A percentile compares a stretch with the other conserved stretches of the same genome.
Conservation (phyloP, 495 filamentous ascomycete genomes). For the Talaromyces thailandensis region DNA sequence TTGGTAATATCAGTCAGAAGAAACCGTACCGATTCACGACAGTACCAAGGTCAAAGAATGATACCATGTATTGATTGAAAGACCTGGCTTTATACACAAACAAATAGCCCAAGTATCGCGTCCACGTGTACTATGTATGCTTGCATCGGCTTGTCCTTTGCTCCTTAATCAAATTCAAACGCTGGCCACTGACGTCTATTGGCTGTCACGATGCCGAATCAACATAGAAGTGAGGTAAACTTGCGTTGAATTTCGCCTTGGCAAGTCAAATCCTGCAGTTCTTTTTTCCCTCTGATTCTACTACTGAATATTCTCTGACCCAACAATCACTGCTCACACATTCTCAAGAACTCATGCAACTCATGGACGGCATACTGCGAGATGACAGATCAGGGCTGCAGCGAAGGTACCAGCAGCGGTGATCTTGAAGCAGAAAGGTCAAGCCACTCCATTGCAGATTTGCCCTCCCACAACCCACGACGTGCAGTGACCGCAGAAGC, state of each 20-base stretch:
- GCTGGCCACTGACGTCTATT: neutral
- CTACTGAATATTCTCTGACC: neutral
- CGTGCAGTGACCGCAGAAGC: neutral
- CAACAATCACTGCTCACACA: neutral
- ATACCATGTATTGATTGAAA: no score
- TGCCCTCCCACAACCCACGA: neutral
- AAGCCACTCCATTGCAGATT: neutral
- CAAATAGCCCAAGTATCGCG: no score
- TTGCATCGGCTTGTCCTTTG: no score
- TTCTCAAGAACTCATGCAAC: neutral
- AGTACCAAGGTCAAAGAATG: no score
- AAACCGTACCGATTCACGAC: no score
- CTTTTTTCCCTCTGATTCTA: neutral
- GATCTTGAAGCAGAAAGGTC: neutral
- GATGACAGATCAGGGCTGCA: neutral
- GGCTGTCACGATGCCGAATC: neutral
- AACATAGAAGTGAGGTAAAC: neutral
- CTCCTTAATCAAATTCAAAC: neutral
- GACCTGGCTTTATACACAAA: no score
- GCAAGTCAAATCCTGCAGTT: neutral
- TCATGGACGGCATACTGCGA: neutral
- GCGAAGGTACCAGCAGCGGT: neutral
- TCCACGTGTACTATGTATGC: no score
- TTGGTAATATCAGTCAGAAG: neutral
- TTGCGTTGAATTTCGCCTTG: no score